These are phyloP conservation scores for Xanthoceras sorbifolium DNA, from an alignment of 345 rosid species.

Conservation along the genomic window DNA sequence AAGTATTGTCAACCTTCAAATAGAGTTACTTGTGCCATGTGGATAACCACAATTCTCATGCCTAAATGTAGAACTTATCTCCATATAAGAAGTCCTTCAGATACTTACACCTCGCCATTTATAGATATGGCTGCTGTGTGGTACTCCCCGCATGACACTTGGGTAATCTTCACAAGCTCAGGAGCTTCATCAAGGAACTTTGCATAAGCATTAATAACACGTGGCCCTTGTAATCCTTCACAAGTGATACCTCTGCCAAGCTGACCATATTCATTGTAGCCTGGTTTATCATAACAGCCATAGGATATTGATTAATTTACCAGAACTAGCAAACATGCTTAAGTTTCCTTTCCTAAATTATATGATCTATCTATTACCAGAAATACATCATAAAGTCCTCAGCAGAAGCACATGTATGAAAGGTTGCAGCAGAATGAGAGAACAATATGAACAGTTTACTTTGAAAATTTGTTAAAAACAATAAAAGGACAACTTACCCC, in stretches of 20 bases:
- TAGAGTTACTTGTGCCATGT: constrained; percentile 49
- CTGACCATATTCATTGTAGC: constrained; percentile 94
- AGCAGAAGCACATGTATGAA: neutral
- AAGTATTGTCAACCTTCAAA: constrained; percentile 56
- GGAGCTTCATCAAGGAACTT: constrained; percentile 96
- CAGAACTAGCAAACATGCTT: constrained; percentile 7
- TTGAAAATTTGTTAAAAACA: constrained; percentile 4
- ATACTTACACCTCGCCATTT: constrained; percentile 96
- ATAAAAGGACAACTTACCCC: constrained; percentile 58
- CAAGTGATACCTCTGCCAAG: constrained; percentile 97
- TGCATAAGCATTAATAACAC: constrained; percentile 71
- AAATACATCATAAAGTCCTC: constrained; percentile 14
- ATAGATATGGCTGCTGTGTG: constrained; percentile 93
- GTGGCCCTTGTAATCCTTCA: constrained; percentile 92
- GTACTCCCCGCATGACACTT: constrained; percentile 95
- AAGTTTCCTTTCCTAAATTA: constrained; percentile 19
- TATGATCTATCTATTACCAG: constrained; percentile 8
- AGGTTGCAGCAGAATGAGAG: constrained; percentile 3
- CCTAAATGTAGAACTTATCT: constrained; percentile 47
- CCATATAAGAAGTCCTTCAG: constrained; percentile 42
- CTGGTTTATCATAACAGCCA: constrained; percentile 47
- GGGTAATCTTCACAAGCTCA: constrained; percentile 82
- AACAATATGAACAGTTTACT: neutral
- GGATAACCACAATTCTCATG: constrained; percentile 50
- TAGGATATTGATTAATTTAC: constrained; percentile 22